phyloP scores from a whole-genome alignment of 1,284 basidiomycete species.

The Rhodofomes roseus region DNA sequence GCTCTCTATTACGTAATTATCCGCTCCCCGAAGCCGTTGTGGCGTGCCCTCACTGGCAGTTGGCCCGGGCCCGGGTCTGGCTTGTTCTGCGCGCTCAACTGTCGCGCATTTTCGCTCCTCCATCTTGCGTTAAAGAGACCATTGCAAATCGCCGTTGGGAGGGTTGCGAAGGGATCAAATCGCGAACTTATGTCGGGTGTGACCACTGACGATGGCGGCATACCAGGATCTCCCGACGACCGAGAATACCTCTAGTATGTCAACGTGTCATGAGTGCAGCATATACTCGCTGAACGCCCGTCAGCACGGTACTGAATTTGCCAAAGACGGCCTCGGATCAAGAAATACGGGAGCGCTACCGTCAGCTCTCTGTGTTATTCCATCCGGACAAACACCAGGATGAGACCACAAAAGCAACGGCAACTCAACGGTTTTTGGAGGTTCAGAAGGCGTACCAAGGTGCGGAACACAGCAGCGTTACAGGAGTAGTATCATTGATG shows the following conservation, averaged over 20 bases:
- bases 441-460: slow-evolving; percentile 80
- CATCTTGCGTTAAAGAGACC: too few relatives aligned
- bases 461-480: slow-evolving; percentile 22
- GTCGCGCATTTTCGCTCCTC: too few relatives aligned
- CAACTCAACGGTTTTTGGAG: slow-evolving; percentile 65
- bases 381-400: slow-evolving; percentile 84
- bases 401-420: slow-evolving; percentile 51
- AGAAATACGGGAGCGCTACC: slow-evolving; percentile 73
- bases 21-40: not conserved
- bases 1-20: not conserved
- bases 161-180: too few relatives aligned
- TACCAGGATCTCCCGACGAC: slow-evolving; percentile 8
- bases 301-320: slow-evolving; percentile 66
- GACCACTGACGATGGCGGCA: not conserved
- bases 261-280: not conserved
- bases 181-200: not conserved
- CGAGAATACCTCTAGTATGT: slow-evolving; percentile 22
- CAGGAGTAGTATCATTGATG: slow-evolving; percentile 7
- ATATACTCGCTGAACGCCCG: slow-evolving; percentile 2
- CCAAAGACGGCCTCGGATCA: slow-evolving; percentile 56
- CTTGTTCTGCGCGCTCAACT: too few relatives aligned
- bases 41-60: not conserved
- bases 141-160: not conserved
- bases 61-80: too few relatives aligned
- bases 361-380: slow-evolving; percentile 70